These are phyloP conservation scores for Fraxinus albicans DNA, from an alignment of 305 asterid genomes.

Conservation along the genomic window DNA sequence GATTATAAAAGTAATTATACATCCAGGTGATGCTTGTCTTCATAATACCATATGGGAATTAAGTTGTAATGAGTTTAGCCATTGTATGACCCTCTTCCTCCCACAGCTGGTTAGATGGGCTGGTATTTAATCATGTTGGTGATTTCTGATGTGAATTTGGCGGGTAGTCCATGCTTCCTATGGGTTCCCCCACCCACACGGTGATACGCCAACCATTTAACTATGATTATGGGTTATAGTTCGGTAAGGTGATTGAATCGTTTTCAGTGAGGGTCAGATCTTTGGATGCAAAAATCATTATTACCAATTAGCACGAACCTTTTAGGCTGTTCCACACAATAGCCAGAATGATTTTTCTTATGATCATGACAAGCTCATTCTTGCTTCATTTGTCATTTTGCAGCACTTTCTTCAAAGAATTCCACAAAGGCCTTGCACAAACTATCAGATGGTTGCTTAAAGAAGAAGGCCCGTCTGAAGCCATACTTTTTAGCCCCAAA, in stretches of 20 bases:
- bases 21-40: not conserved
- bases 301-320: constrained; percentile 20
- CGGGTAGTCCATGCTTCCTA: not conserved
- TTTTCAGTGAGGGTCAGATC: not conserved
- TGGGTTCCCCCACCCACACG: not conserved
- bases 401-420: constrained; percentile 88
- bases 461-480: constrained; percentile 65
- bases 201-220: not conserved
- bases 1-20: not conserved
- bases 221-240: not conserved
- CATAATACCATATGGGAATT: constrained; percentile 1
- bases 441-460: constrained; percentile 70
- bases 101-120: not conserved
- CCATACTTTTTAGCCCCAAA: constrained; percentile 76
- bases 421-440: constrained; percentile 70
- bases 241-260: not conserved
- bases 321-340: not conserved
- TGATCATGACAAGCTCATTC: not conserved
- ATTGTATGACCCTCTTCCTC: constrained; percentile 11
- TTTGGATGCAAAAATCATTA: constrained; percentile 15
- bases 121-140: constrained; percentile 13
- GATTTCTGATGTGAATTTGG: not conserved
- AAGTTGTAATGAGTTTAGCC: not conserved
- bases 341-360: constrained; percentile 15
- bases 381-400: constrained; percentile 31